phyloP scores from a whole-genome alignment of 352 stramenopile species.

The Pythium brassicae region DNA sequence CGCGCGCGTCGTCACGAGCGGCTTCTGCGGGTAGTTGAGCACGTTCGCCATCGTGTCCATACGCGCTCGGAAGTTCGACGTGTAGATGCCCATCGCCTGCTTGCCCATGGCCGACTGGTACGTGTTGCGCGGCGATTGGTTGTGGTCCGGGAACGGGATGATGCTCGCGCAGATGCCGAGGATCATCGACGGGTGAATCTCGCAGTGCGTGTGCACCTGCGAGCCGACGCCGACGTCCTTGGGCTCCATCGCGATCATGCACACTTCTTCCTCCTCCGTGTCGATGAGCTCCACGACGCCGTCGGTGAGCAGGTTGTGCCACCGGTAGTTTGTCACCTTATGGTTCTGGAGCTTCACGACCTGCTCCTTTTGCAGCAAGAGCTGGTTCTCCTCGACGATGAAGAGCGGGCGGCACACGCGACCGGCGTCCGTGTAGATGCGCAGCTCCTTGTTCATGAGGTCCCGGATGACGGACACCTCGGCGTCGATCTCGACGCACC shows the following conservation, averaged over 20 bases:
- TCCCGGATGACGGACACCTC: constrained; percentile 99
- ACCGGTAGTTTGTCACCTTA: constrained; percentile 86
- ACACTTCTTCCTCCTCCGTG: constrained; percentile 99
- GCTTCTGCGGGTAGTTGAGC: constrained; percentile 99
- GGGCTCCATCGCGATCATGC: constrained; percentile 99
- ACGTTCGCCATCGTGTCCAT: constrained; percentile 99
- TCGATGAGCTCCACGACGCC: constrained; percentile 98
- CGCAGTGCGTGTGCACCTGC: constrained; percentile 99
- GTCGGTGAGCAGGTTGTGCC: constrained; percentile 89
- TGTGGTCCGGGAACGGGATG: constrained; percentile 99
- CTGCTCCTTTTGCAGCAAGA: constrained; percentile 97
- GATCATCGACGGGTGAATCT: constrained; percentile 99
- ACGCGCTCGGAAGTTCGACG: constrained; percentile 97
- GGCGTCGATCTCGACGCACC: constrained; percentile 97
- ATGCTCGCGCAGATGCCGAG: constrained; percentile 99
- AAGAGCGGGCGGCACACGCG: constrained; percentile 98
- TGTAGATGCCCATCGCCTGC: constrained; percentile 99
- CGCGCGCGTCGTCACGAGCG: constrained; percentile 96
- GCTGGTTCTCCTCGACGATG: constrained; percentile 96
- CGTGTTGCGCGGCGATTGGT: constrained; percentile 99
- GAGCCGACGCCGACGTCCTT: constrained; percentile 88
- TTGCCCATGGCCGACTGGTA: constrained; percentile 99
- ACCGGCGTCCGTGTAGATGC: constrained; percentile 99
- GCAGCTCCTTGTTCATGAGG: constrained; percentile 97
- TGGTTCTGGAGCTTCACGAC: constrained; percentile 94